A percentile compares a stretch with the other conserved stretches of the same genome.
These are phyloP conservation scores for Zygotorulaspora chibaensis DNA, from an alignment of 805 yeast genomes.

Conservation along the genomic window DNA sequence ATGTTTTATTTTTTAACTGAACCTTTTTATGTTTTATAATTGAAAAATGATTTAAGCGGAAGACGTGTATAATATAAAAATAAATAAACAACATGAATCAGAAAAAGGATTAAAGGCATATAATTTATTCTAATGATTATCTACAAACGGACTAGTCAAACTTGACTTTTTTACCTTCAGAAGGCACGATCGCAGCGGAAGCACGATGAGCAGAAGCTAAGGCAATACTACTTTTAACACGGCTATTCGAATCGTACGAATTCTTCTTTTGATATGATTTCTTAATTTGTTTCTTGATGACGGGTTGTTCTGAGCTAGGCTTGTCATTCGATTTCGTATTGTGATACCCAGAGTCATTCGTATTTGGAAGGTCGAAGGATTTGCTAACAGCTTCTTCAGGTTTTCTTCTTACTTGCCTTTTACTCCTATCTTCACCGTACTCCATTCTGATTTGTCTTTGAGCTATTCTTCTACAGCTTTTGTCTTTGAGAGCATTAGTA, in stretches of 20 bases:
- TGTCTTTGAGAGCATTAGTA: conserved; percentile 74
- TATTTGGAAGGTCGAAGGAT: conserved; percentile 22
- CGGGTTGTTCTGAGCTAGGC: neutral
- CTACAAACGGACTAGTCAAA: conserved; percentile 44
- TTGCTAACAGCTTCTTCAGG: conserved; percentile 26
- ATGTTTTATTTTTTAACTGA: neutral
- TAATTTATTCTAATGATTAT: neutral
- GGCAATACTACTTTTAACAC: conserved; percentile 76
- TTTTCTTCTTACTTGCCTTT: conserved; percentile 51
- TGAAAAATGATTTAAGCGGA: too few relatives aligned
- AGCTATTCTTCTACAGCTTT: conserved; percentile 57
- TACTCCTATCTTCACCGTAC: conserved; percentile 91
- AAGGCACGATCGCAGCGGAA: conserved; percentile 80
- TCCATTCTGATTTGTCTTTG: conserved; percentile 81
- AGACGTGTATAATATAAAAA: too few relatives aligned
- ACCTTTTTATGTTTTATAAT: too few relatives aligned
- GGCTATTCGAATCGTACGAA: conserved; percentile 38
- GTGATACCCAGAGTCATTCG: conserved; percentile 4
- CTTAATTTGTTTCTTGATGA: conserved; percentile 5
- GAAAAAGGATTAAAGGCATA: neutral
- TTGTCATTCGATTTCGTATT: neutral
- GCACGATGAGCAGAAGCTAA: conserved; percentile 86
- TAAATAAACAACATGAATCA: neutral
- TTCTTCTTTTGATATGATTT: conserved; percentile 7
- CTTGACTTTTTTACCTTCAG: conserved; percentile 81